Evolutionary conservation across 345 rosid species (phyloP).

Genomic region (Garcia nutans): DNA sequence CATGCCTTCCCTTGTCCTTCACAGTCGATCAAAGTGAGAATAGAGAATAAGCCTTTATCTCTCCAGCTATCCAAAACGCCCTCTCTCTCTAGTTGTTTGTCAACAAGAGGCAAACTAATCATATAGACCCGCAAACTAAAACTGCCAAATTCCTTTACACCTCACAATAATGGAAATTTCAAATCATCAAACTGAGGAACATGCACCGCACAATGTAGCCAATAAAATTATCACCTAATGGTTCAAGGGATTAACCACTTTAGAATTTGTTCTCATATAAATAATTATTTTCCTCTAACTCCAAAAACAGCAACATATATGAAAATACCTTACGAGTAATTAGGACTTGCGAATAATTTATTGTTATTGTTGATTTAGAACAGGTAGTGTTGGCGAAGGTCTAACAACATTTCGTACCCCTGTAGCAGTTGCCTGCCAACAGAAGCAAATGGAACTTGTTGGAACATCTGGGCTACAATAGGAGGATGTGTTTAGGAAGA

Average conservation of each 20-base stretch:
- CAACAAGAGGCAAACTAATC: not conserved
- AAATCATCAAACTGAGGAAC: not conserved
- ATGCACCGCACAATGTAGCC: not conserved
- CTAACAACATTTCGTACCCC: slow-evolving; percentile 84
- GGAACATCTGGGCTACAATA: slow-evolving; percentile 4
- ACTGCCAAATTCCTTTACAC: not conserved
- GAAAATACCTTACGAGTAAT: not conserved
- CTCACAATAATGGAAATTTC: too few species aligned
- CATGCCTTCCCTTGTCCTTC: not conserved
- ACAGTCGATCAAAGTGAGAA: not conserved
- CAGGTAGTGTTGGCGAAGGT: slow-evolving; percentile 63
- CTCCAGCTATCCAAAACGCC: not conserved
- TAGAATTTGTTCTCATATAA: not conserved
- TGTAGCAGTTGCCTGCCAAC: slow-evolving; percentile 71
- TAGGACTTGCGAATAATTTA: slow-evolving; percentile 8
- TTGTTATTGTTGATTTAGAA: slow-evolving; percentile 42
- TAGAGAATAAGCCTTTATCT: not conserved
- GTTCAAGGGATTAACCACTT: not conserved
- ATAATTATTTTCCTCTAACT: not conserved
- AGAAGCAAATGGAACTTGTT: slow-evolving; percentile 12
- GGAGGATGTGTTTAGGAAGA: not conserved
- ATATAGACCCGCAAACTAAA: not conserved
- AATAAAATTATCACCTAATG: not conserved
- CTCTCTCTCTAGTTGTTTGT: slow-evolving; percentile 4
- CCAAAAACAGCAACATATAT: slow-evolving; percentile 20